These are phyloP conservation scores for Ophiorrhiza pumila DNA, from an alignment of 257 asterid species.

Conservation along the genomic window DNA sequence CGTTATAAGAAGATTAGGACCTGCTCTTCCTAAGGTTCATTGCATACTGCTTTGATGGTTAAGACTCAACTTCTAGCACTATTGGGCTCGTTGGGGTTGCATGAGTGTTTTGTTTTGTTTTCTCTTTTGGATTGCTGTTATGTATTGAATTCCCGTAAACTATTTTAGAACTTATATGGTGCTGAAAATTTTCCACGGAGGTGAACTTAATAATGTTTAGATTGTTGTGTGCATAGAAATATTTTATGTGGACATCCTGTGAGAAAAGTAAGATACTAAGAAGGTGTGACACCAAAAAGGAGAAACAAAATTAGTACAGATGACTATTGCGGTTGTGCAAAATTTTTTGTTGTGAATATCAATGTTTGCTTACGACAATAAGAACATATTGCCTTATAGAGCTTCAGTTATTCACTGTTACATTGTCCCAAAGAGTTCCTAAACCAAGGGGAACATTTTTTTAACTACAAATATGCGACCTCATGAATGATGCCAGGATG, in stretches of 20 bases:
- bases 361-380: background rate
- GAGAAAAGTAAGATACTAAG: background rate
- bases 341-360: background rate
- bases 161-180: background rate
- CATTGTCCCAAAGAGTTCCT: background rate
- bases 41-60: conserved; percentile 34
- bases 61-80: conserved; percentile 25
- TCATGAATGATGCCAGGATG: background rate
- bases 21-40: conserved; percentile 68
- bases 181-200: background rate
- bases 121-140: background rate
- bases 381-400: background rate
- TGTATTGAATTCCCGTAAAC: background rate
- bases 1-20: conserved; percentile 48
- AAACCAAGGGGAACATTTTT: background rate
- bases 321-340: background rate
- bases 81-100: conserved; percentile 17
- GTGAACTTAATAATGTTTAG: background rate
- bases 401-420: background rate
- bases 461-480: background rate
- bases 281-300: background rate
- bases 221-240: background rate
- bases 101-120: background rate
- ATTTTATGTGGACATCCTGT: background rate
- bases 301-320: background rate